phyloP scores from a whole-genome alignment of 768 basidiomycete species.

The Mycena epipterygia region DNA sequence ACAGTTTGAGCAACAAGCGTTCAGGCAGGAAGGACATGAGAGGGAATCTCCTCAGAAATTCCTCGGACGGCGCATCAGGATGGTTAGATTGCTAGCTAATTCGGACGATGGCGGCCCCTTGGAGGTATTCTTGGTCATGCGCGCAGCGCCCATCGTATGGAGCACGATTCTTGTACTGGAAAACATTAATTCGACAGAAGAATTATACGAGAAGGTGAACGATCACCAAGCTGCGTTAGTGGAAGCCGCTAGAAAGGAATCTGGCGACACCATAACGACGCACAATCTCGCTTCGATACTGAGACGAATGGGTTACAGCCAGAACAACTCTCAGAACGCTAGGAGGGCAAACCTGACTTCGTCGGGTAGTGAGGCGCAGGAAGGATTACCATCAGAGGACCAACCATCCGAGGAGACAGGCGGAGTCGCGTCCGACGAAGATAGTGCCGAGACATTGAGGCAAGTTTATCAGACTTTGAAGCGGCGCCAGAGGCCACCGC shows the following conservation, averaged over 20 bases:
- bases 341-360: no score
- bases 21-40: background rate
- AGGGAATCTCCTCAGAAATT: background rate
- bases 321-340: no score
- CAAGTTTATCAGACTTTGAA: no score
- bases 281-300: no score
- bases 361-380: no score
- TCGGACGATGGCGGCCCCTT: background rate
- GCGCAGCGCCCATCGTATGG: background rate
- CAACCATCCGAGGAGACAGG: no score
- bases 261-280: no score
- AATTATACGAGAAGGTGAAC: background rate
- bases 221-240: background rate
- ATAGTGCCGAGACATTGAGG: no score
- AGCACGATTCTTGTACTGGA: background rate
- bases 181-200: background rate
- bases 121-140: background rate
- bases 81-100: background rate
- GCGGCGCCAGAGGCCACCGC: background rate
- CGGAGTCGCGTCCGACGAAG: no score
- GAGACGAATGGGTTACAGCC: no score
- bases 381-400: no score
- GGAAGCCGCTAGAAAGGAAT: no score
- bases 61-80: background rate
- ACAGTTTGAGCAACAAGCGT: background rate